Evolutionary conservation across 1,284 basidiomycete genomes (phyloP), one percentile per base, ranked within the genome.

Genomic region (Trametes sp.): DNA sequence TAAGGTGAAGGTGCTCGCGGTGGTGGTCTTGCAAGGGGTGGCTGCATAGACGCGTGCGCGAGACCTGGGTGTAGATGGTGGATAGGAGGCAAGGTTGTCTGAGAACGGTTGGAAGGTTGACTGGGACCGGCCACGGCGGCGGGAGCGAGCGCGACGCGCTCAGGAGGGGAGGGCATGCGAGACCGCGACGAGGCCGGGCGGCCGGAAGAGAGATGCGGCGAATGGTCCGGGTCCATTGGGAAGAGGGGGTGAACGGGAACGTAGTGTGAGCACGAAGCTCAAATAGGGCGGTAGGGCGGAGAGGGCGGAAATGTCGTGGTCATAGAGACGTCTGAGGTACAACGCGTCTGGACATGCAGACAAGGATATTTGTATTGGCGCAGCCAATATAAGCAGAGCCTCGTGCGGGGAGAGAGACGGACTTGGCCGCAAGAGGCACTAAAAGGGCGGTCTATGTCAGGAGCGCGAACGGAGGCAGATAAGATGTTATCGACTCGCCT

Each of bases 11-110:
- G 16, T 24, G 54, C 31, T 13, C 54, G 53, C 36, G 33, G 53
- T 4, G 49, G 58, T 23, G 54, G 58, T 24, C 50, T 42, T 52
- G 45, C 28, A 4, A 42, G 61, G 19, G 61, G 63, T 7, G 59
- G 59, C 56, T 63, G 60, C 59, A 63, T 60, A 51, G 64, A 65
- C 49, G 69, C 41, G 36, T 78, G 83, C 1, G 84, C 83, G 24
- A 88, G 80, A 74, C 85, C 84, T 24, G 85, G 85, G 70, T 88
- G 85, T 26, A 89, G 77, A 35, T 88, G 83, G 57, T 84, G 84
- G 69, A 91, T 90, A 52, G 89, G 85, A 13, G 89, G 88, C 33
- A 91, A 77, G 13, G 79, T 77, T 5, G 66, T 67, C 53, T 67
- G 66, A 7, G 56, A 54, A 31, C 61, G 66, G 31, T 23, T 48